Percentiles rank a stretch among this genome's conserved stretches.
Evolutionary conservation across 202 grass and related monocot genomes (phyloP).

Genomic region (Panicum virgatum): DNA sequence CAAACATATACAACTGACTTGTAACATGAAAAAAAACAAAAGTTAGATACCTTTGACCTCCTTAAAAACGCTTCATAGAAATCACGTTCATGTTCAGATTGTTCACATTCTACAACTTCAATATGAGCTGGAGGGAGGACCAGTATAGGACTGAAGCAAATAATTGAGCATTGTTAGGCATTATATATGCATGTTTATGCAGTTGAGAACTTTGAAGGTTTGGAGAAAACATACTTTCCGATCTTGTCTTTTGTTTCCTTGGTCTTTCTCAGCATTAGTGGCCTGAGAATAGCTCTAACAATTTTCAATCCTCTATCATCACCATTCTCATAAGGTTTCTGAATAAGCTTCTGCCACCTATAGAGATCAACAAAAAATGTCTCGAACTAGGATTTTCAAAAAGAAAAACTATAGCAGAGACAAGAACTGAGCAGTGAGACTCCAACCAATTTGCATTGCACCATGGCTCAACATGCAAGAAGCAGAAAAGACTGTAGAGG

Average conservation of each 20-base stretch:
- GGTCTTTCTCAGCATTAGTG: conserved; percentile 84
- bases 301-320: conserved; percentile 79
- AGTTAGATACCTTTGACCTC: conserved; percentile 70
- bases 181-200: not conserved
- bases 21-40: not conserved
- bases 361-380: conserved; percentile 16
- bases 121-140: conserved; percentile 73
- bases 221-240: conserved; percentile 60
- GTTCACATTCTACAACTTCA: conserved; percentile 70
- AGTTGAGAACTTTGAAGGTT: not conserved
- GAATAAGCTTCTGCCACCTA: conserved; percentile 89
- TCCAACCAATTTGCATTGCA: conserved; percentile 65
- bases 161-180: not conserved
- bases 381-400: not conserved
- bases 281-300: conserved; percentile 85
- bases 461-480: conserved; percentile 89
- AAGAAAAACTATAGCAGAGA: not conserved
- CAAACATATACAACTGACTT: not conserved
- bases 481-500: conserved; percentile 91
- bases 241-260: conserved; percentile 93
- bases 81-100: conserved; percentile 74
- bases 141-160: conserved; percentile 79
- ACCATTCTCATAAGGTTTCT: conserved; percentile 86
- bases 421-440: conserved; percentile 20
- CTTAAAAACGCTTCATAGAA: conserved; percentile 86